Base-by-base conservation (phyloP, 768 basidiomycete genomes). In the Rhodotorula paludigena region DNA sequence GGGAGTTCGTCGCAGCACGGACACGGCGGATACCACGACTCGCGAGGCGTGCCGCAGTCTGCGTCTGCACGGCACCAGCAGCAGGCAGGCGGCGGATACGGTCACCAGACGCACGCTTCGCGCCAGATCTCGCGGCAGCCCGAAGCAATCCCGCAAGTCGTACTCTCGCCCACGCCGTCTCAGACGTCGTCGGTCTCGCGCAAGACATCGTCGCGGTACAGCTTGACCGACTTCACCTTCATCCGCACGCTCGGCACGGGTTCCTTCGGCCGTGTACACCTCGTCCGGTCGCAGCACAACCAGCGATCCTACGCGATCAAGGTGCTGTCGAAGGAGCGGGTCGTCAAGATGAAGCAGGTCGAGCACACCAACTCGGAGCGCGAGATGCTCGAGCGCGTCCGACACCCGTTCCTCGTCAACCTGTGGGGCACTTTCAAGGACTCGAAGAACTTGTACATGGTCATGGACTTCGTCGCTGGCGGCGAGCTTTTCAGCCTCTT, bases 321-420 rank as follows among this genome's bases (percentile, higher is more conserved):
- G 78, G 76, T 76, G 16, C 60, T 76, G n/a, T 69, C 64, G 47
- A 76, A 76, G 63, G 76, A 75, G 35, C 78, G 80, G 56, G 80
- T 82, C 65, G 80, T 82, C 60, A 72, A 79, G 63, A 84, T 98
- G 64, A 90, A 93, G 62, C 96, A 99, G 78, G 90, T 98, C 63
- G 93, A 97, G 77, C 96, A 99, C 79, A 94, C 98, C 73, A 97
- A 96, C 75, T 92, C 92, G 11, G 96, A 99, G 78, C 86, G 93
- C 32, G 87, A 89, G 76, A 97, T 98, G 75, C 85, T 99, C 48
- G 74, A 75, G 45, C 85, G 89, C 38, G 88, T 96, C 41, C 86
- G 88, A 51, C 93, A 98, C 77, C 96, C 96, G 15, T 99, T 98
- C 80, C 85, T 99, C 69, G 93, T 99, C 69, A 92, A 98, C 75